Percentiles rank a stretch among this genome's conserved stretches.
phyloP scores from a whole-genome alignment of 1,284 basidiomycete genomes.

The Fomitopsis pinicola region DNA sequence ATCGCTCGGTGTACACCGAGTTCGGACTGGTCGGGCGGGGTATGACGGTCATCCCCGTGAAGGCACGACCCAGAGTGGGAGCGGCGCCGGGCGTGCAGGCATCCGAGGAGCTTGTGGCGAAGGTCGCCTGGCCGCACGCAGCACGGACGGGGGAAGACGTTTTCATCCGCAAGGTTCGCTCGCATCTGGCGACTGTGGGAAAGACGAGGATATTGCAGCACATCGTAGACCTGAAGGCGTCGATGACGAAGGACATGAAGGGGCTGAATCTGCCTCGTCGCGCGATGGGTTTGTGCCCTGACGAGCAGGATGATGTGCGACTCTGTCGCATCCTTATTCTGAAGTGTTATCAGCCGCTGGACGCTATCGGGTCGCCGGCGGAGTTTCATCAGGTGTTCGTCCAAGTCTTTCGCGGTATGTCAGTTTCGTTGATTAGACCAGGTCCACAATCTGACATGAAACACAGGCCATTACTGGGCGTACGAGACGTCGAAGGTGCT shows the following conservation, averaged over 20 bases:
- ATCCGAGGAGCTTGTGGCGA: not conserved
- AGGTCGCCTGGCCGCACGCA: not conserved
- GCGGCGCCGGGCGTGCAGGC: not conserved
- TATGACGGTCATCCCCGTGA: not conserved
- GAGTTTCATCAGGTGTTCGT: not conserved
- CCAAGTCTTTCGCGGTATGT: not conserved
- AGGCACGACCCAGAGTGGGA: not conserved
- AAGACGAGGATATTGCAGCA: not conserved
- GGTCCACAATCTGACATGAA: not conserved
- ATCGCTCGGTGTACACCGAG: not conserved
- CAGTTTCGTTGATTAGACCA: no score
- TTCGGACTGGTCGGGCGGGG: not conserved
- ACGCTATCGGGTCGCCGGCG: not conserved
- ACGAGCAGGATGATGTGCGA: not conserved
- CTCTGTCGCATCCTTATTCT: not conserved
- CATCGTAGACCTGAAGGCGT: slow-evolving; percentile 3
- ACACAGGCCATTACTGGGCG: slow-evolving; percentile 2
- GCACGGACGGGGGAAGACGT: not conserved
- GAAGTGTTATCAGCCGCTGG: not conserved
- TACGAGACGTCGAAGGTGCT: slow-evolving; percentile 5
- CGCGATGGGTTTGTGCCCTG: not conserved
- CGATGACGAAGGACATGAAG: not conserved
- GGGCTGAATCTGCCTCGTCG: not conserved
- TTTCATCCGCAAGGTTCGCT: not conserved
- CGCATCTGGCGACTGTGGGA: not conserved